These are phyloP conservation scores for Peterozyma toletana DNA, from an alignment of 805 yeast species.

Conservation along the genomic window DNA sequence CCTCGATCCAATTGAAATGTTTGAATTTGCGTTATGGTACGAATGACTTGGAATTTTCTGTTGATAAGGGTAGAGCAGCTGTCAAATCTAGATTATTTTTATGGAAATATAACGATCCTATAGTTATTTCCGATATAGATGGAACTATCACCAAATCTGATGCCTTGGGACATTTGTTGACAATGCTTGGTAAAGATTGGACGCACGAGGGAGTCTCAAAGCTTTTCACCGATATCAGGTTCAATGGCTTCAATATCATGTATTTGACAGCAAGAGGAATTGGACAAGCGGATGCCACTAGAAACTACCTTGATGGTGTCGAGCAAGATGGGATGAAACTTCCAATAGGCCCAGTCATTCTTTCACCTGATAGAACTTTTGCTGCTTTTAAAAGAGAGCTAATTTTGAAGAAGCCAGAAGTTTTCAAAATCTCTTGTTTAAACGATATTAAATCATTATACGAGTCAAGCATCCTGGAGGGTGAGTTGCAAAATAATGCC, in stretches of 20 bases:
- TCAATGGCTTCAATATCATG: conserved; percentile 89
- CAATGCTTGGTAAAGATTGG: conserved; percentile 95
- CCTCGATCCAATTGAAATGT: conserved; percentile 79
- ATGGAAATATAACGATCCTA: conserved; percentile 81
- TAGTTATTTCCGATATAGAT: conserved; percentile 94
- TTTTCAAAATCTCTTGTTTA: conserved; percentile 96
- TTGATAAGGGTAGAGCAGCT: conserved; percentile 75
- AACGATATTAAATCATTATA: conserved; percentile 77
- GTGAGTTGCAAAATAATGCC: neutral
- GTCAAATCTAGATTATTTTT: conserved; percentile 67
- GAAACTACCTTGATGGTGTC: conserved; percentile 74
- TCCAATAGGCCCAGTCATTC: conserved; percentile 89
- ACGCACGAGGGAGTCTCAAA: conserved; percentile 95
- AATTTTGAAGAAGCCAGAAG: conserved; percentile 90
- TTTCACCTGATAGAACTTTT: conserved; percentile 93
- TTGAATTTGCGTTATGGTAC: conserved; percentile 72
- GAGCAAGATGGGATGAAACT: conserved; percentile 67
- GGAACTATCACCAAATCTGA: conserved; percentile 98
- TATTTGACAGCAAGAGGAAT: conserved; percentile 93
- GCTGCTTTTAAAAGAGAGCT: conserved; percentile 93
- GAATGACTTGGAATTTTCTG: conserved; percentile 72
- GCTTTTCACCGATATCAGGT: conserved; percentile 75
- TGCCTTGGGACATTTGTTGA: conserved; percentile 92
- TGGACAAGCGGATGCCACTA: conserved; percentile 89
- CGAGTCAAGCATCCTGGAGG: conserved; percentile 5